Evolutionary conservation across 2,329 filamentous ascomycete species (phyloP).

Genomic region (Beauveria asiatica): DNA sequence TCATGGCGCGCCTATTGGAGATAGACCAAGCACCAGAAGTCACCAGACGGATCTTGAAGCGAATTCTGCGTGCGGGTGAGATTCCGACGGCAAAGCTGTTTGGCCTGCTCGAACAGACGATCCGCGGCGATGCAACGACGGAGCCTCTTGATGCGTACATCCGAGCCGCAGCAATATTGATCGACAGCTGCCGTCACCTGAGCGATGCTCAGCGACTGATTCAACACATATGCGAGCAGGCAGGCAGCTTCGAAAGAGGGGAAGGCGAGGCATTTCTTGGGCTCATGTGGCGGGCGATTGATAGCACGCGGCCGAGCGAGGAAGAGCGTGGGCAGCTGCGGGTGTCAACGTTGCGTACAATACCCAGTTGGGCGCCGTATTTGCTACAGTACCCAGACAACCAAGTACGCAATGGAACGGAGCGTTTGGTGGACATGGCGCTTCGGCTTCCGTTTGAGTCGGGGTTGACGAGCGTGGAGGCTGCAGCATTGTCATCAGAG

Average conservation of each 20-base stretch:
- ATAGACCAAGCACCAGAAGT: slow-evolving; percentile 47
- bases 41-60: slow-evolving; percentile 48
- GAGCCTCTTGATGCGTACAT: slow-evolving; percentile 47
- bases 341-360: slow-evolving; percentile 17
- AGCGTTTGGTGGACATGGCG: slow-evolving; percentile 34
- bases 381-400: slow-evolving; percentile 40
- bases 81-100: slow-evolving; percentile 44
- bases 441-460: slow-evolving; percentile 30
- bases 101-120: slow-evolving; percentile 43
- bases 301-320: slow-evolving; percentile 21
- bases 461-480: slow-evolving; percentile 15
- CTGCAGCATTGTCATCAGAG: slow-evolving; percentile 8
- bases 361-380: slow-evolving; percentile 42
- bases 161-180: slow-evolving; percentile 47
- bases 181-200: slow-evolving; percentile 30
- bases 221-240: slow-evolving; percentile 35
- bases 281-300: slow-evolving; percentile 28
- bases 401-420: slow-evolving; percentile 32
- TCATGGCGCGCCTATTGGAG: slow-evolving; percentile 57
- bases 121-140: slow-evolving; percentile 35
- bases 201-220: slow-evolving; percentile 31
- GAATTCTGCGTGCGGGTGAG: slow-evolving; percentile 45
- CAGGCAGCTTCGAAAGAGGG: slow-evolving; percentile 33
- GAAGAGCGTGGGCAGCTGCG: slow-evolving; percentile 17
- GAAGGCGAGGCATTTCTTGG: slow-evolving; percentile 43